Conservation (phyloP, 2,329 filamentous ascomycete genomes). For the Cladosporium sp. region DNA sequence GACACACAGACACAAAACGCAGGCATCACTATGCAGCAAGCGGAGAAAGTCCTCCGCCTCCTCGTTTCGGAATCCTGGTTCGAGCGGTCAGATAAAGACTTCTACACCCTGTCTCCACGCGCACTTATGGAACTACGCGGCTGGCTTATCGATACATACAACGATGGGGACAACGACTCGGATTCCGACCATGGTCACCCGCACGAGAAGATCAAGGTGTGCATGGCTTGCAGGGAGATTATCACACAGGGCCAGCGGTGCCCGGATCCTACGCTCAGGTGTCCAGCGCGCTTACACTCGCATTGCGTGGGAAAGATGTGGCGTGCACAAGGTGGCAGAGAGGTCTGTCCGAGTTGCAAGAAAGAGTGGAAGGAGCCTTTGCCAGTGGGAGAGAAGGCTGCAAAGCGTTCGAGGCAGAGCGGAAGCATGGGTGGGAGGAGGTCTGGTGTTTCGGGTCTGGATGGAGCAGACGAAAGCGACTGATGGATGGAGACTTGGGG, state of each 20-base stretch:
- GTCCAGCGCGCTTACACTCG: constrained; percentile 72
- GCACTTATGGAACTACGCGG: constrained; percentile 80
- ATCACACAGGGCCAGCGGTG: constrained; percentile 84
- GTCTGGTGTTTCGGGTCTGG: constrained; percentile 22
- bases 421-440: constrained; percentile 8
- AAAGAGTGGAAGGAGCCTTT: constrained; percentile 53
- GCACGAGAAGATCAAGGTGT: constrained; percentile 79
- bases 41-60: constrained; percentile 68
- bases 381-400: constrained; percentile 57
- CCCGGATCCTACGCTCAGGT: constrained; percentile 55
- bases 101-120: constrained; percentile 74
- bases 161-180: constrained; percentile 64
- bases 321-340: constrained; percentile 59
- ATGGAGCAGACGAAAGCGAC: constrained; percentile 24
- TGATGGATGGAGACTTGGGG: constrained; percentile 4
- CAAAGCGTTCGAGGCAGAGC: constrained; percentile 22
- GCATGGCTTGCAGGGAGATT: constrained; percentile 85
- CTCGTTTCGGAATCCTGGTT: constrained; percentile 85
- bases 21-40: constrained; percentile 72
- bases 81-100: constrained; percentile 69
- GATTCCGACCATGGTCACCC: constrained; percentile 44
- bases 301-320: constrained; percentile 75
- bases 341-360: constrained; percentile 64
- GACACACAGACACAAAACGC: constrained; percentile 30
- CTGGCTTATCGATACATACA: constrained; percentile 89